Evolutionary conservation across 2,329 filamentous ascomycete genomes (phyloP), one percentile per base, ranked within the genome.

Genomic region (Chrysosphaeria jannelii): DNA sequence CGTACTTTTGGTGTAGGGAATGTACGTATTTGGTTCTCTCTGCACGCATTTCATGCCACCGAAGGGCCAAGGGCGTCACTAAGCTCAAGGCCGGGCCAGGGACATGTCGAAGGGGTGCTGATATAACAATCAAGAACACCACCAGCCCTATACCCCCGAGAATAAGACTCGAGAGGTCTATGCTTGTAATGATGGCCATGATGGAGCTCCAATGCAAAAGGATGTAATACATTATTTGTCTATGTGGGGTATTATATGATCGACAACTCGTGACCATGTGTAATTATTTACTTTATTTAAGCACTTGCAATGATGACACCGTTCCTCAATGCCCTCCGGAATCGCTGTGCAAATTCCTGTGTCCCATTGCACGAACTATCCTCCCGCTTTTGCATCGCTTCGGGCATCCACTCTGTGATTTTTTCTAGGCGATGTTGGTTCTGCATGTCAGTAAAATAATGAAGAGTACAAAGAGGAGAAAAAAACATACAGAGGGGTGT

Each of bases 381-480:
- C 11, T 42, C 35, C 29, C 50, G 45, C 40, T 53, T 62, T 20
- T 57, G 46, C 33, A 60, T 33, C 3, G 61, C 61, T 30, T 54
- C 40, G 0, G 57, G 53, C 38, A 67, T 35, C 57, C 59, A 75
- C 31, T 62, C 52, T 25, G 46, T 38, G 25, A 76, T 70, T 40
- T 64, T 64, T 34, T 58, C 48, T 27, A 71, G 55, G 12, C 70
- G 48, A 27, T 58, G 59, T 27, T 57, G 49, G 33, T 65, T 64
- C 45, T 62, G 29, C 16, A 16, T 13, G 14, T 21, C 24, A 23
- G 21, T 5, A 23, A 17, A 14, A 2, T 6, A 27, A 4, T n/a
- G n/a, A n/a, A n/a, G 16, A n/a, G 16, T n/a, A 14, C 13, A 11
- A 4, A 20, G 23, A 22, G 4, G 20, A 14, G 6, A 24, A 5